Evolutionary conservation across 306 rosid genomes (phyloP).

Genomic region (Ziziphus jujuba): DNA sequence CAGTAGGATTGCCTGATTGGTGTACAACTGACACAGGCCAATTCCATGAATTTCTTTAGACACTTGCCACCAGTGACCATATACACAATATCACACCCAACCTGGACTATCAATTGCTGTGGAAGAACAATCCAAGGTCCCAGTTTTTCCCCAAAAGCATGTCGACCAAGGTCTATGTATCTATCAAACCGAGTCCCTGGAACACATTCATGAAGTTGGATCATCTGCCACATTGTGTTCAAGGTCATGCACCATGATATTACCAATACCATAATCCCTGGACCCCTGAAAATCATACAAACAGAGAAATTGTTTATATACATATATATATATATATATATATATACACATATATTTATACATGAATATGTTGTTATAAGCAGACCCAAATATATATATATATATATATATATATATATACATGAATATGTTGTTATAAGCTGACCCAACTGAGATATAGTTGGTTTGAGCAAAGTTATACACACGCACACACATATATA

Average conservation of each 20-base stretch:
- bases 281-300: slow-evolving; percentile 60
- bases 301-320: too few relatives aligned
- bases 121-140: slow-evolving; percentile 97
- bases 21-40: slow-evolving; percentile 76
- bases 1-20: slow-evolving; percentile 74
- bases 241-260: slow-evolving; percentile 80
- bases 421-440: too few relatives aligned
- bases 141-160: slow-evolving; percentile 77
- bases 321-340: too few relatives aligned
- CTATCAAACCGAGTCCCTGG: slow-evolving; percentile 83
- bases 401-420: neutral
- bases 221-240: slow-evolving; percentile 95
- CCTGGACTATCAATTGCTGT: slow-evolving; percentile 82
- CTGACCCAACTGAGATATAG: too few relatives aligned
- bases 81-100: slow-evolving; percentile 91
- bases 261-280: slow-evolving; percentile 64
- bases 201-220: slow-evolving; percentile 92
- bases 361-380: too few relatives aligned
- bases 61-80: slow-evolving; percentile 95
- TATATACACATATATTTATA: neutral
- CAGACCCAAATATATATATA: too few relatives aligned
- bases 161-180: slow-evolving; percentile 80
- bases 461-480: neutral
- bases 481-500: neutral
- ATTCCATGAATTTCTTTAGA: slow-evolving; percentile 79